Evolutionary conservation across 306 rosid species (phyloP).

Genomic region (Herpetospermum pedunculosum): DNA sequence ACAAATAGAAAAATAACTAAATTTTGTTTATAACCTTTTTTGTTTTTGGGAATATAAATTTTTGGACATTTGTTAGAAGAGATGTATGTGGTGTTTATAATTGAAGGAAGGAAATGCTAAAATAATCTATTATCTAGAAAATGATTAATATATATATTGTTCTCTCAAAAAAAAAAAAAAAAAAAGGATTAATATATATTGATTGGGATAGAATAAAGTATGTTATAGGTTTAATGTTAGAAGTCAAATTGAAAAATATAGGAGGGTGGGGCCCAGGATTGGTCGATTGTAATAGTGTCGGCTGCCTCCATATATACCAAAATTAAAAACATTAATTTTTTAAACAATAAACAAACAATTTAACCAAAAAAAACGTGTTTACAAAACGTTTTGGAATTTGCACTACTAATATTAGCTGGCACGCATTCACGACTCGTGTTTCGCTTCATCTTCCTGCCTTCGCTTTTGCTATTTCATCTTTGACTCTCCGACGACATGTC

Average conservation of each 20-base stretch:
- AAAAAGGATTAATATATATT: background rate
- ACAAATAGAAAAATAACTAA: background rate
- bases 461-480: background rate
- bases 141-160: background rate
- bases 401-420: slow-evolving; percentile 7
- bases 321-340: background rate
- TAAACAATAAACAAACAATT: no score
- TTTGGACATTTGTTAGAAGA: background rate
- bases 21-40: no score
- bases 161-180: no score
- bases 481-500: slow-evolving; percentile 8
- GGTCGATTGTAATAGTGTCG: background rate
- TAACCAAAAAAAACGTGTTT: slow-evolving; percentile 2
- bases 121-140: no score
- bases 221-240: background rate
- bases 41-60: background rate
- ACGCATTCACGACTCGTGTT: background rate
- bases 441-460: background rate
- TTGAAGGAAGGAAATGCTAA: no score
- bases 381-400: background rate
- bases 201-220: background rate
- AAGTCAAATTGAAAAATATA: background rate
- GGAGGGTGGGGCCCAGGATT: background rate
- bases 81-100: background rate
- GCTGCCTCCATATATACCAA: background rate